Percentiles rank a stretch among this genome's conserved stretches.
Evolutionary conservation across 2,329 filamentous ascomycete species (phyloP).

Genomic region (Xylariaceae sp.): DNA sequence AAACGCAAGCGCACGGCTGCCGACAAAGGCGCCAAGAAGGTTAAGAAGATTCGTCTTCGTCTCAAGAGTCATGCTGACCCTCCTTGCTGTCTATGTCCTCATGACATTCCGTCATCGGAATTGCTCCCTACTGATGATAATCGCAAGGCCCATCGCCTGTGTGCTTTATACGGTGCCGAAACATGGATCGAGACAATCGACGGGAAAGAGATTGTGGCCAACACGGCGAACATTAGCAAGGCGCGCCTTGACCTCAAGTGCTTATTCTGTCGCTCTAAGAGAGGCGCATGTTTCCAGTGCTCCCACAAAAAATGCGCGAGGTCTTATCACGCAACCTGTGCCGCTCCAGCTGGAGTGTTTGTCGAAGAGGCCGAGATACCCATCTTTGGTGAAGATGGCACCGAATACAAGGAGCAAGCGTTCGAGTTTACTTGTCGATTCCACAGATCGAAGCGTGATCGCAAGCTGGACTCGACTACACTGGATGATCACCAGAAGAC

Average conservation of each 20-base stretch:
- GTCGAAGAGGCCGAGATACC: conserved; percentile 83
- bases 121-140: conserved; percentile 86
- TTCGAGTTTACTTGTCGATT: conserved; percentile 95
- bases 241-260: conserved; percentile 89
- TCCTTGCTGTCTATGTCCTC: conserved; percentile 88
- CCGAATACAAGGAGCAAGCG: conserved; percentile 85
- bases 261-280: conserved; percentile 88
- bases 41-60: conserved; percentile 75
- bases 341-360: conserved; percentile 85
- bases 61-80: conserved; percentile 68
- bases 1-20: conserved; percentile 63
- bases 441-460: conserved; percentile 83
- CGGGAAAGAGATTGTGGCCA: conserved; percentile 69
- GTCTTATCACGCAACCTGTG: conserved; percentile 93
- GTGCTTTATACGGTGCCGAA: conserved; percentile 87
- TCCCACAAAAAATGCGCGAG: conserved; percentile 90
- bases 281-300: conserved; percentile 95
- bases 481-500: conserved; percentile 69
- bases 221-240: conserved; percentile 77
- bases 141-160: conserved; percentile 80
- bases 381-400: conserved; percentile 84
- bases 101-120: conserved; percentile 76
- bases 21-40: conserved; percentile 50
- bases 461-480: conserved; percentile 63
- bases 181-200: conserved; percentile 76